Evolutionary conservation across 2,329 filamentous ascomycete genomes (phyloP).

Genomic region (Ceratocystis alfenasii): DNA sequence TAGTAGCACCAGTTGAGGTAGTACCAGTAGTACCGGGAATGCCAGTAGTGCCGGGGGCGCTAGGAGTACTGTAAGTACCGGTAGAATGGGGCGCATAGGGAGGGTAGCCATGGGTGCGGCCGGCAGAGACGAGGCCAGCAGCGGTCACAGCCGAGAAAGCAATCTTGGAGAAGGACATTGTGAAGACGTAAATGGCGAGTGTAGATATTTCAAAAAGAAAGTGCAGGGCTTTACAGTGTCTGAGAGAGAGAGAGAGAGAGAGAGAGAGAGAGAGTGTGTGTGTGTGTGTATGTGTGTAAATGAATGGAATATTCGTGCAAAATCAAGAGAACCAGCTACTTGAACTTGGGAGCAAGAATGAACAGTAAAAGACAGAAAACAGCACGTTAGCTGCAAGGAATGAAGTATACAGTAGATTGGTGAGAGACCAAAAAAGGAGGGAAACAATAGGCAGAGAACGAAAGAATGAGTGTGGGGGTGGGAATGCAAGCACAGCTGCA

Average conservation of each 20-base stretch:
- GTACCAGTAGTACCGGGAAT: background rate
- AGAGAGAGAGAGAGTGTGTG: background rate
- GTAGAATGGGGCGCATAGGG: background rate
- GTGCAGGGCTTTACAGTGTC: too few species aligned
- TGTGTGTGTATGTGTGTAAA: background rate
- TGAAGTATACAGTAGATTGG: constrained; percentile 1
- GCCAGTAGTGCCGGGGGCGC: background rate
- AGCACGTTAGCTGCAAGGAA: constrained; percentile 8
- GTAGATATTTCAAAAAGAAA: too few species aligned
- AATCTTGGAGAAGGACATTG: constrained; percentile 19
- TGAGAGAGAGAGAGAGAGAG: background rate
- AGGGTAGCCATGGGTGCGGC: background rate
- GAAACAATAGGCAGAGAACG: constrained; percentile 5
- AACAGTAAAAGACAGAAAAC: background rate
- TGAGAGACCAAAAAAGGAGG: background rate
- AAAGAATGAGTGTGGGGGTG: constrained; percentile 3
- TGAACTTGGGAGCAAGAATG: constrained; percentile 2
- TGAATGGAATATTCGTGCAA: background rate
- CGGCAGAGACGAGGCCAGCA: constrained; percentile 9
- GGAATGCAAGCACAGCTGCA: constrained; percentile 4
- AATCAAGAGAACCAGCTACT: constrained; percentile 6
- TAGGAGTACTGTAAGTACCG: background rate
- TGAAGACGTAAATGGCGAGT: too few species aligned
- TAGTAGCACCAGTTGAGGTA: background rate
- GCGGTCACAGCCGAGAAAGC: constrained; percentile 13